phyloP scores from a whole-genome alignment of 441 rosid genomes.

The Erodium moschatum region DNA sequence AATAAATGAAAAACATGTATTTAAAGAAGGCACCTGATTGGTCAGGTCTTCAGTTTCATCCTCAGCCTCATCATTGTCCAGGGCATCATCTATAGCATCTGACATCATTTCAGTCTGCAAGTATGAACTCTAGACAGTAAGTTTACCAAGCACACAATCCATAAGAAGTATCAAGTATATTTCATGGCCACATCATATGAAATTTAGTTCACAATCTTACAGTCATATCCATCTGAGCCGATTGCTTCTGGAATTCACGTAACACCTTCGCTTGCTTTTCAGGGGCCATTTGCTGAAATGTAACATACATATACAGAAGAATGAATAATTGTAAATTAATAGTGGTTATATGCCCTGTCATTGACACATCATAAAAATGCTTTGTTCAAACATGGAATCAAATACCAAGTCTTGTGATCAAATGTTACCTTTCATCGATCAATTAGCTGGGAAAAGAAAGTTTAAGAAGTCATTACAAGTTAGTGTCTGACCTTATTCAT shows the following conservation, averaged over 20 bases:
- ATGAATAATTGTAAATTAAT: neutral
- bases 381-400: neutral
- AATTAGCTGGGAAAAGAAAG: neutral
- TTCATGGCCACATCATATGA: neutral
- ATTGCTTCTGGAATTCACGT: slow-evolving; percentile 78
- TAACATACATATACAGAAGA: neutral
- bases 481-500: slow-evolving; percentile 61
- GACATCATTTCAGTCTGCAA: slow-evolving; percentile 94
- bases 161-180: neutral
- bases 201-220: slow-evolving; percentile 40
- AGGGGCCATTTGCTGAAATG: slow-evolving; percentile 81
- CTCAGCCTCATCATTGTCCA: slow-evolving; percentile 90
- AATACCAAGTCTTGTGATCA: neutral
- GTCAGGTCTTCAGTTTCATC: slow-evolving; percentile 92
- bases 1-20: neutral
- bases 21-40: slow-evolving; percentile 51
- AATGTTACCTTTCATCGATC: neutral
- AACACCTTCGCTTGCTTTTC: slow-evolving; percentile 69
- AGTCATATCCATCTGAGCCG: slow-evolving; percentile 88
- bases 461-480: neutral
- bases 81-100: slow-evolving; percentile 70
- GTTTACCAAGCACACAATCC: slow-evolving; percentile 13
- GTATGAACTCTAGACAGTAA: slow-evolving; percentile 20
- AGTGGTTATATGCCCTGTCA: no score
- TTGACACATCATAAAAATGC: neutral